These are phyloP conservation scores for Linum tenue DNA, from an alignment of 345 rosid genomes.

Conservation along the genomic window DNA sequence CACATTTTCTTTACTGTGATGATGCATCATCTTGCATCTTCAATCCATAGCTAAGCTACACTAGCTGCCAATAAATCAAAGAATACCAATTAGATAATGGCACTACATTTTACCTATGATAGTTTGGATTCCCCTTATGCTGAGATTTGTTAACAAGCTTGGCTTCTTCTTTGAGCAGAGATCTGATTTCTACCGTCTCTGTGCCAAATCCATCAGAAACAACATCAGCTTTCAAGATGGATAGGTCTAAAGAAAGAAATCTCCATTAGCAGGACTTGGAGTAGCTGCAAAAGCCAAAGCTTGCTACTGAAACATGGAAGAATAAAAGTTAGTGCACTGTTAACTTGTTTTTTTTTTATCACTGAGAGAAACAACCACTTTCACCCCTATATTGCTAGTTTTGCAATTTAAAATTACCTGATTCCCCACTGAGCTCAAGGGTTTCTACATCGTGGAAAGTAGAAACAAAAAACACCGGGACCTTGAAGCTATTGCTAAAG, in stretches of 20 bases:
- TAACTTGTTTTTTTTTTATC: no score
- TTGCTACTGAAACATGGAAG: slow-evolving; percentile 59
- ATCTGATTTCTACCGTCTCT: slow-evolving; percentile 75
- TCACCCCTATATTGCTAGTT: no score
- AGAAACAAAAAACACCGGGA: no score
- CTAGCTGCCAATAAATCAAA: slow-evolving; percentile 59
- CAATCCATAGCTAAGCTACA: slow-evolving; percentile 57
- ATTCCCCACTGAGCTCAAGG: no score
- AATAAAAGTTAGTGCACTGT: slow-evolving; percentile 8
- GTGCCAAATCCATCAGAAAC: slow-evolving; percentile 38
- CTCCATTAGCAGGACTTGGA: slow-evolving; percentile 77
- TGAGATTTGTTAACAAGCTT: slow-evolving; percentile 79
- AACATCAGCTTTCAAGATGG: slow-evolving; percentile 58
- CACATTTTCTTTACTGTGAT: slow-evolving; percentile 72
- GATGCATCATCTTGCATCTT: slow-evolving; percentile 75
- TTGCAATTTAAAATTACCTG: no score
- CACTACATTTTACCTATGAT: slow-evolving; percentile 51
- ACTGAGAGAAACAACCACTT: no score
- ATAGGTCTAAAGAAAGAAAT: slow-evolving; percentile 71
- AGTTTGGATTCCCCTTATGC: slow-evolving; percentile 65
- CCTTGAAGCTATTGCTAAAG: no score
- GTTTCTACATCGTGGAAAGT: no score
- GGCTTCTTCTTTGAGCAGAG: slow-evolving; percentile 86
- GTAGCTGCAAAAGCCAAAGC: slow-evolving; percentile 67
- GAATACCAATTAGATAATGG: not conserved